Evolutionary conservation across 192 early-diverging fungal genomes (phyloP), one percentile per base, ranked within the genome.

Genomic region (Backusella sp.): DNA sequence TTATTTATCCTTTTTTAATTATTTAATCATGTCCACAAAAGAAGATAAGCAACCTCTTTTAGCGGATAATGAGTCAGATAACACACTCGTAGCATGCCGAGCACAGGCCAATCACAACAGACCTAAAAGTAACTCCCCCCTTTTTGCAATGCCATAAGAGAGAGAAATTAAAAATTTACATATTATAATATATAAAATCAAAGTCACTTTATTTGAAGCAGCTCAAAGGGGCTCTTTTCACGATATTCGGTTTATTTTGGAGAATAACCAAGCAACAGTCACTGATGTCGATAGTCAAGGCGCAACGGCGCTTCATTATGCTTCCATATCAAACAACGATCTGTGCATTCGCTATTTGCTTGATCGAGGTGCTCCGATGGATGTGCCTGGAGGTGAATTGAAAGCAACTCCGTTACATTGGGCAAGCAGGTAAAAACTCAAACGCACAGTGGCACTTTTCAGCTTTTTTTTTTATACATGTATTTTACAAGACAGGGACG

Each of bases 361-460:
- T 44, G 94, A 96, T 79, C 79, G 87, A 56, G 91, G 92, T 56
- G 94, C 94, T 0, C 85, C 89, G 30, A 82, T 97, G 26, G 91
- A 99, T 81, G 87, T 86, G 1, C 71, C 86, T 66, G 94, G 93
- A 66, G 91, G 91, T 39, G 92, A 95, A 17, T 84, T 94, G 28
- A 79, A 85, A 23, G 95, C 96, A 5, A 93, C 96, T 17, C 96
- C 97, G 6, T 82, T 99, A 73, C 96, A 98, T 73, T 99, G 97
- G 97, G 97, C 96, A 28, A 80, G 92, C 68, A 87, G 94, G 89
- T 91, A 79, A 74, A 21, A 74, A 21, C 49, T 52, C 49, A 52
- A 15, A 52, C 14, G 39, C 37, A 14, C 36, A 41, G 1, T 70
- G 65, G 56, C 21, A 34, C 37, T 36, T 69, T 46, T 21, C 37